phyloP scores from a whole-genome alignment of 129 eudicot species.

The carrot (Daucus carota) region DNA sequence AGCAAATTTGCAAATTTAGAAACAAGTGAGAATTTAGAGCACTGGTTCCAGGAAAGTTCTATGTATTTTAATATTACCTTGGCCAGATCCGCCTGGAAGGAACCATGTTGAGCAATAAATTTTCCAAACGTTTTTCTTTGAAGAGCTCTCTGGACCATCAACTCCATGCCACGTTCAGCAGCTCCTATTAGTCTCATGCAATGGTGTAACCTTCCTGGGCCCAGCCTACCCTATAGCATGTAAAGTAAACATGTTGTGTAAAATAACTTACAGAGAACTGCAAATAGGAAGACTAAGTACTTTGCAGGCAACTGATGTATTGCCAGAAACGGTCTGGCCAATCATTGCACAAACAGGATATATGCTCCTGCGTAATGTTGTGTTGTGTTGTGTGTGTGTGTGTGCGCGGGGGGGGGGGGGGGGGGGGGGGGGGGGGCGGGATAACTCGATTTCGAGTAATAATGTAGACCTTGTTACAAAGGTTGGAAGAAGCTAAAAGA shows the following conservation, averaged over 20 bases:
- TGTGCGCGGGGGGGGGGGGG: too few species aligned
- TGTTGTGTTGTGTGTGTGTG: too few species aligned
- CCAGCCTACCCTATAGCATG: constrained; percentile 75
- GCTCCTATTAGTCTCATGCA: constrained; percentile 98
- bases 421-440: too few species aligned
- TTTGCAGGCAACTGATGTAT: neutral
- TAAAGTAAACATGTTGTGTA: neutral
- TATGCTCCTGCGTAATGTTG: neutral
- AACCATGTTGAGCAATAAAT: constrained; percentile 86
- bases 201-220: constrained; percentile 98
- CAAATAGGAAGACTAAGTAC: neutral
- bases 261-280: neutral
- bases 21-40: neutral
- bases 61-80: constrained; percentile 35
- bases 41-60: neutral
- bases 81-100: constrained; percentile 82
- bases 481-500: neutral
- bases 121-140: constrained; percentile 78
- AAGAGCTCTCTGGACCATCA: constrained; percentile 83
- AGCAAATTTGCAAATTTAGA: neutral
- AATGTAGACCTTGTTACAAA: too few species aligned
- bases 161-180: constrained; percentile 98
- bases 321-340: neutral
- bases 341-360: neutral
- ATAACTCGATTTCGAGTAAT: too few species aligned